Evolutionary conservation across 495 filamentous ascomycete genomes (phyloP).

Genomic region (Trichoderma reesei): DNA sequence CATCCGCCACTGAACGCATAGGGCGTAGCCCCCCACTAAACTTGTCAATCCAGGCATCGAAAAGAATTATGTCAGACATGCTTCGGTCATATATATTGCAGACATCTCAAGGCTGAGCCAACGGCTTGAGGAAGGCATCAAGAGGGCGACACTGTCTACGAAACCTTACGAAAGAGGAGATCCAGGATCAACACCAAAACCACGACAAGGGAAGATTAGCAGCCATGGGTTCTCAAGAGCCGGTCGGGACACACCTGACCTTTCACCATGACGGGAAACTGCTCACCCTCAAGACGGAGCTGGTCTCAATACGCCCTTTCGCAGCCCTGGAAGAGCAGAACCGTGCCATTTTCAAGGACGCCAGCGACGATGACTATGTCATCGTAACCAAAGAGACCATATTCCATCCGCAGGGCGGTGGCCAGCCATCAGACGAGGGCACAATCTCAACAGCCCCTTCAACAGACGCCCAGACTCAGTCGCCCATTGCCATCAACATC

Average conservation of each 20-base stretch:
- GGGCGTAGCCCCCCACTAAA: neutral
- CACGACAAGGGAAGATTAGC: neutral
- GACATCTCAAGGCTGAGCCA: neutral
- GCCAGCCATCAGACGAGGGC: conserved; percentile 53
- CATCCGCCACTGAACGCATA: neutral
- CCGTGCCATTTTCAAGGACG: conserved; percentile 40
- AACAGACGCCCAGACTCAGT: neutral
- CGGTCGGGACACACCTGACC: conserved; percentile 36
- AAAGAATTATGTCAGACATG: neutral
- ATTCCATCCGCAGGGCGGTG: conserved; percentile 58
- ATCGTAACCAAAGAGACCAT: conserved; percentile 52
- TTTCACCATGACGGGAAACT: conserved; percentile 48
- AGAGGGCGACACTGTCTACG: neutral
- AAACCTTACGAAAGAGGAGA: neutral
- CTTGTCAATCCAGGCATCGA: neutral
- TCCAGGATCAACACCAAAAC: neutral
- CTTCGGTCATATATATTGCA: neutral
- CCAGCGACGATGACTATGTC: conserved; percentile 34
- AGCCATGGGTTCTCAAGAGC: neutral
- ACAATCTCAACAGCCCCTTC: conserved; percentile 25
- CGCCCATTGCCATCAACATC: conserved; percentile 34
- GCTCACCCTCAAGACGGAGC: conserved; percentile 30
- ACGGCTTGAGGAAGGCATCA: neutral
- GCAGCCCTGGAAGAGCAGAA: conserved; percentile 35
- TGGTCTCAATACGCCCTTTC: conserved; percentile 37